phyloP scores from a whole-genome alignment of 2,329 filamentous ascomycete species.

The Dactylellina drechsleri region DNA sequence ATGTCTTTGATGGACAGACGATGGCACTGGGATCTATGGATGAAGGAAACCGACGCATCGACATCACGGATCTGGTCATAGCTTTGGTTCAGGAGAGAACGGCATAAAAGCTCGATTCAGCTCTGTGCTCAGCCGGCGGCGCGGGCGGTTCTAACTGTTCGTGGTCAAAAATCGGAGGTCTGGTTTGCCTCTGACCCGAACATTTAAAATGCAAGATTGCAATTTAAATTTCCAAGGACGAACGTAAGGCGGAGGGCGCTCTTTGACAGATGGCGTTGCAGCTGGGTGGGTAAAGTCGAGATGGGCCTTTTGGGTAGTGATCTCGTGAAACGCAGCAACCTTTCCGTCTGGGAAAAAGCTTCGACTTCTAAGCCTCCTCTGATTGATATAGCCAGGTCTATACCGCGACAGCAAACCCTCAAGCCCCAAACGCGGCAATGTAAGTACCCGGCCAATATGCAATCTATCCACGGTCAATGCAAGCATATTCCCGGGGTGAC shows the following conservation, averaged over 20 bases:
- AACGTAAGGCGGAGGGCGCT: slow-evolving; percentile 15
- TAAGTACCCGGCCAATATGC: background rate
- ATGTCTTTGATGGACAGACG: slow-evolving; percentile 29
- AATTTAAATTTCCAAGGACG: background rate
- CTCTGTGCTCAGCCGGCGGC: slow-evolving; percentile 18
- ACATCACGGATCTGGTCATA: slow-evolving; percentile 27
- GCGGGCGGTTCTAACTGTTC: slow-evolving; percentile 18
- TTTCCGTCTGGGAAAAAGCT: slow-evolving; percentile 14
- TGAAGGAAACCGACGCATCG: slow-evolving; percentile 16
- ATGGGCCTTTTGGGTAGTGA: background rate
- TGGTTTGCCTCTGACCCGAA: background rate
- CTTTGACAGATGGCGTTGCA: slow-evolving; percentile 20
- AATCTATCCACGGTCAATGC: background rate
- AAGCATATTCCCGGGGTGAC: background rate
- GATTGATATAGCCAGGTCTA: slow-evolving; percentile 2
- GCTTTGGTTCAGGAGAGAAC: slow-evolving; percentile 22
- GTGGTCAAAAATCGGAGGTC: background rate
- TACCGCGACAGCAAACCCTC: slow-evolving; percentile 30
- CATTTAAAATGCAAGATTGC: slow-evolving; percentile 18
- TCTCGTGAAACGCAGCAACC: slow-evolving; percentile 39
- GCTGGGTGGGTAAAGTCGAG: slow-evolving; percentile 16
- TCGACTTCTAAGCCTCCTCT: slow-evolving; percentile 38
- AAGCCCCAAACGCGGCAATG: background rate
- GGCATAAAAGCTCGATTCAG: slow-evolving; percentile 14
- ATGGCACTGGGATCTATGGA: slow-evolving; percentile 2